Evolutionary conservation across 1,284 basidiomycete genomes (phyloP).

Genomic region (Naganishia sp.): DNA sequence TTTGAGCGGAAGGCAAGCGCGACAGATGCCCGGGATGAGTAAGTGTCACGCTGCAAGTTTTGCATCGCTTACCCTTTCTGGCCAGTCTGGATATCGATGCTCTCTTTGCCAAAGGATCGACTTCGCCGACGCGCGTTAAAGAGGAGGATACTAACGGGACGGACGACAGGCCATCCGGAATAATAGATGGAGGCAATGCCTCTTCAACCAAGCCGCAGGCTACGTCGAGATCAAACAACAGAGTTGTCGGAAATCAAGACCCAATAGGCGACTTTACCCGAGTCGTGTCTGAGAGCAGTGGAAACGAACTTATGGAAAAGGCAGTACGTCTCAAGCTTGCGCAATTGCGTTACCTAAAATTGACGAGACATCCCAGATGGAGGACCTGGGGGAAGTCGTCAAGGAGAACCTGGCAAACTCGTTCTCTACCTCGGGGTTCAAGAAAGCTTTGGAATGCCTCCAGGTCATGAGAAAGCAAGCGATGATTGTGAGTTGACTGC

Average conservation of each 20-base stretch:
- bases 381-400: slow-evolving; percentile 71
- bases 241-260: slow-evolving; percentile 64
- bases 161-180: slow-evolving; percentile 40
- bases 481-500: slow-evolving; percentile 59
- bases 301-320: slow-evolving; percentile 76
- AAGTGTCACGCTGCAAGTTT: neutral
- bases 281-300: slow-evolving; percentile 59
- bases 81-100: slow-evolving; percentile 52
- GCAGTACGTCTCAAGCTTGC: slow-evolving; percentile 59
- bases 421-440: slow-evolving; percentile 65
- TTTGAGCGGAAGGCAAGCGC: slow-evolving; percentile 35
- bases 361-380: slow-evolving; percentile 36
- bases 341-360: no score
- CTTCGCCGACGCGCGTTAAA: slow-evolving; percentile 52
- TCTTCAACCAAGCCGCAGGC: slow-evolving; percentile 1
- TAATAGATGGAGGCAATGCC: slow-evolving; percentile 7
- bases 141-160: slow-evolving; percentile 10
- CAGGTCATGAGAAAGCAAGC: slow-evolving; percentile 65
- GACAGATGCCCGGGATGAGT: slow-evolving; percentile 27
- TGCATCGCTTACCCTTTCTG: neutral
- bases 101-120: slow-evolving; percentile 40
- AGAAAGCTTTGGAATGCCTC: slow-evolving; percentile 73
- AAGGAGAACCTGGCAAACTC: slow-evolving; percentile 68
- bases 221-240: neutral
- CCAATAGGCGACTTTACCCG: slow-evolving; percentile 74